Evolutionary conservation across 2,329 filamentous ascomycete species (phyloP).

Genomic region (Ophiosphaerella herpotricha): DNA sequence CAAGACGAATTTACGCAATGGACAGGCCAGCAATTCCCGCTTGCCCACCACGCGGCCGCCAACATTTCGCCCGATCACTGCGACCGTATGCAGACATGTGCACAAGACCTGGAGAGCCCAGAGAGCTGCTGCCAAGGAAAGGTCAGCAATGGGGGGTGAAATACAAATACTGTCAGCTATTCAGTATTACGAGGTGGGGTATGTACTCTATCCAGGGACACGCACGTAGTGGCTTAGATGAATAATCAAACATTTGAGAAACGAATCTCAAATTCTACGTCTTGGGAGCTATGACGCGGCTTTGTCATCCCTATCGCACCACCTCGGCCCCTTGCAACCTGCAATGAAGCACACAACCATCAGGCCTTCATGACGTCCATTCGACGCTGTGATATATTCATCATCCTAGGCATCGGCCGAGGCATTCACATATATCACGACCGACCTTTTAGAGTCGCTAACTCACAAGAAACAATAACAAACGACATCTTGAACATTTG

Average conservation of each 20-base stretch:
- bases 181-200: neutral
- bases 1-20: conserved; percentile 14
- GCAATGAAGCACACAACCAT: conserved; percentile 3
- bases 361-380: conserved; percentile 8
- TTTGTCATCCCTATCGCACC: conserved; percentile 15
- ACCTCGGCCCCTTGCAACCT: neutral
- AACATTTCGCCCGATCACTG: conserved; percentile 24
- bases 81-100: neutral
- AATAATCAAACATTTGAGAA: conserved; percentile 1
- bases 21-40: conserved; percentile 9
- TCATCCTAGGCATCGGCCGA: conserved; percentile 14
- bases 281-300: conserved; percentile 10
- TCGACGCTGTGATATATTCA: neutral
- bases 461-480: neutral
- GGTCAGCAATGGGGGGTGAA: neutral
- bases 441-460: conserved; percentile 1
- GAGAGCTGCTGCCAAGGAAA: neutral
- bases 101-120: neutral
- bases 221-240: conserved; percentile 7
- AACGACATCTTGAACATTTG: conserved; percentile 22
- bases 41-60: conserved; percentile 10
- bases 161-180: conserved; percentile 2
- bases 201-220: neutral
- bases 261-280: conserved; percentile 15
- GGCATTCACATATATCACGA: conserved; percentile 3